Base-by-base conservation (phyloP, 768 basidiomycete species). In the Leccinum aurantiacum region DNA sequence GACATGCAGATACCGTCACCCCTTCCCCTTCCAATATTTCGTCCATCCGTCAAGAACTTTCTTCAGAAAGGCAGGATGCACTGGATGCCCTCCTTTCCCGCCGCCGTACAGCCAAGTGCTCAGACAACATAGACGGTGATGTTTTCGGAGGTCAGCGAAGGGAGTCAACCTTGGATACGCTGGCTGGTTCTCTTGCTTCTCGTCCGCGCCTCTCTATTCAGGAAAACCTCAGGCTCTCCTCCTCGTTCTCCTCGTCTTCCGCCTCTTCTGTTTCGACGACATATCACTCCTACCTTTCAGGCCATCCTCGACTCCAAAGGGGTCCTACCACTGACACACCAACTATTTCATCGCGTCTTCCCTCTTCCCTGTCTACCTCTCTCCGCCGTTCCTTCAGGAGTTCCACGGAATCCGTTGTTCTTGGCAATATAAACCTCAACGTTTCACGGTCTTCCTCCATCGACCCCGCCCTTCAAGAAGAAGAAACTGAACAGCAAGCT, bases 41-140 rank as follows among this genome's bases (percentile, higher is more conserved):
- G 4, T 70, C 70, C 9, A 62, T 69, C 54, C 68, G 54, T 15
- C 65, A 72, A 24, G 58, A 60, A 9, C 61, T 75, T n/a, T 63
- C 65, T 51, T 62, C 65, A 0, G 65, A 65, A 41, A 68, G 74
- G 24, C 68, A 65, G 59, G 49, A 44, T 58, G 81, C 81, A 3
- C 64, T 83, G 9, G 71, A 80, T 4, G 73, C 74, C 24, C 72
- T 83, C 25, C 58, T 72, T 37, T 52, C 71, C 24, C 69, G 64
- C n/a, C 69, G 73, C 13, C 71, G 62, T 25, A 33, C 51, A 6
- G 54, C 50, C 25, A 71, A 56, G 19, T 35, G 58, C 48, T 29
- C 59, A 22, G 65, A 62, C 14, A 54, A 49, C n/a, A 25, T 25
- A 0, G 67, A 69, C n/a, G 22, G 52, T 1, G 69, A 71, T n/a